Conservation (phyloP, 208 protist species). For the Trypanosoma platydactyli region DNA sequence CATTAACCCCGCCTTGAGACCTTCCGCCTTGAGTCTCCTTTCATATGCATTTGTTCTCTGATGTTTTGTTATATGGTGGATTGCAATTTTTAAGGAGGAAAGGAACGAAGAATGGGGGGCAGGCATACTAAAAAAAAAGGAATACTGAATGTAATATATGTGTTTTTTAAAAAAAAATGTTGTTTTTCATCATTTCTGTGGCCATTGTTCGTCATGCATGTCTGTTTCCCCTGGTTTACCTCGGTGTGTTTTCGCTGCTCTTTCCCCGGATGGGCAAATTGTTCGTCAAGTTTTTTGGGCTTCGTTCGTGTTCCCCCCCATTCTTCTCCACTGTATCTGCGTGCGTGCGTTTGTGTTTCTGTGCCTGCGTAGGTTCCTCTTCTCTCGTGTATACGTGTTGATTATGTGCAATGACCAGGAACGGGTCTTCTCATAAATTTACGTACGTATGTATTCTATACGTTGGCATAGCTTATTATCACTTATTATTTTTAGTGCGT, state of each 20-base stretch:
- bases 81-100: background rate
- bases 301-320: conserved; percentile 5
- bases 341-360: background rate
- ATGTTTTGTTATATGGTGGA: conserved; percentile 12
- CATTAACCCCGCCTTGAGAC: conserved; percentile 45
- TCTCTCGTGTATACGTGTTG: background rate
- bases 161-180: too few relatives aligned
- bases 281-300: background rate
- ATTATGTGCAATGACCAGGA: background rate
- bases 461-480: too few relatives aligned
- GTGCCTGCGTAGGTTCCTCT: background rate
- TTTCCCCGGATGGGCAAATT: too few relatives aligned
- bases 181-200: too few relatives aligned
- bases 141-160: background rate
- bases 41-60: conserved; percentile 57
- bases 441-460: too few relatives aligned
- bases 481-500: too few relatives aligned
- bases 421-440: too few relatives aligned
- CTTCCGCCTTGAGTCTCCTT: conserved; percentile 54
- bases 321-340: conserved; percentile 6
- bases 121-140: background rate
- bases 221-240: background rate
- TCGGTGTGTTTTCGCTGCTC: too few relatives aligned
- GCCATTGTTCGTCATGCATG: background rate
- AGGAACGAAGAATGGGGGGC: background rate